Evolutionary conservation across 352 stramenopile species (phyloP), one percentile per base, ranked within the genome.

Genomic region (Phytopythium ostracodes): DNA sequence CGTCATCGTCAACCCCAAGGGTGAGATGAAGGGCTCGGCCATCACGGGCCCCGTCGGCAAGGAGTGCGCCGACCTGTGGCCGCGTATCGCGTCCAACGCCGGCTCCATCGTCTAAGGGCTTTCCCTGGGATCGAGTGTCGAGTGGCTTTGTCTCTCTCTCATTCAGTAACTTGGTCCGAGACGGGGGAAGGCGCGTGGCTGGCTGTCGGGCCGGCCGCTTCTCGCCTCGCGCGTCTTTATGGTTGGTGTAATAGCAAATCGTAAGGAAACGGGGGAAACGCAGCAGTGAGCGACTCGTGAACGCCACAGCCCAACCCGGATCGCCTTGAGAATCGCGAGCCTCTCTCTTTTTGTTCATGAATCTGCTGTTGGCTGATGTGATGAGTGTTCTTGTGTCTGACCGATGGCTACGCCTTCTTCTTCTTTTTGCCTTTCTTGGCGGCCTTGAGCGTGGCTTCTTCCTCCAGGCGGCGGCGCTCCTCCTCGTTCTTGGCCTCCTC

Each of bases 1-100:
- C 79, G 98, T 99, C 46, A 99, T 99, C 78, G 98, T 99, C 59
- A 99, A 99, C 90, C 98, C 98, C 64, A 99, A 99, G 95, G 98
- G 98, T 73, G 98, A 99, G 86, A 99, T 99, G 98, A 99, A 99
- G 92, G 98, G 94, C 64, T 99, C 96, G 71, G 98, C 97, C 70
- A 99, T 99, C 63, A 99, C 97, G 64, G 98, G 98, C 75, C 98
- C 98, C 50, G 97, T 99, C 67, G 97, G 96, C 62, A 99, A 99
- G 93, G 98, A 99, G 83, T 99, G 97, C 88, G 98, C 98, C 36
- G 98, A 99, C 84, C 82, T 99, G 71, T 99, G 98, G 98, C 98
- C 98, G 57, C 96, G 97, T 99, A 99, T 99, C 81, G 97, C 98
- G 66, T 97, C 93, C 64, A 99, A 99, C 87, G 92, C 98, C 75